Evolutionary conservation across 2,329 filamentous ascomycete genomes (phyloP).

Genomic region (Botrytis galanthina): DNA sequence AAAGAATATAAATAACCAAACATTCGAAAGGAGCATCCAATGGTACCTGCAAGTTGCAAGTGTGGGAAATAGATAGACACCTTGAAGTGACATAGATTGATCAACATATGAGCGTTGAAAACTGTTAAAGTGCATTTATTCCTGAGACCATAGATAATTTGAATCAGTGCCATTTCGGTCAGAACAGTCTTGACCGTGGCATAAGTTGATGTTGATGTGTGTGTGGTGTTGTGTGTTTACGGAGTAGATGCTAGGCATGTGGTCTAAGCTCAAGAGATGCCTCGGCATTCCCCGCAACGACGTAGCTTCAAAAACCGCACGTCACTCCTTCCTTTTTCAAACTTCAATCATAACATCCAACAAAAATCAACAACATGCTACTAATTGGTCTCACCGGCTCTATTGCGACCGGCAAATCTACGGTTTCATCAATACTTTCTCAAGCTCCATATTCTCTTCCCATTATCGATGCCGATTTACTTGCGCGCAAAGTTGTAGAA

Average conservation of each 20-base stretch:
- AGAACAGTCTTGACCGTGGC: neutral
- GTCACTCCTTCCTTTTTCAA: slow-evolving; percentile 7
- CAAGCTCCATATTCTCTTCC: slow-evolving; percentile 80
- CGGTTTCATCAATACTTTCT: slow-evolving; percentile 80
- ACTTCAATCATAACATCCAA: neutral
- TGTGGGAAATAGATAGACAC: neutral
- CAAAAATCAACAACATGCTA: slow-evolving; percentile 59
- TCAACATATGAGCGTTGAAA: neutral
- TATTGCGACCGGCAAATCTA: slow-evolving; percentile 97
- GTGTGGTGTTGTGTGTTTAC: neutral
- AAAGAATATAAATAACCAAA: neutral
- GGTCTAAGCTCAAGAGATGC: neutral
- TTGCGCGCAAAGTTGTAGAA: slow-evolving; percentile 91
- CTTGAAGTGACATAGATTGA: neutral
- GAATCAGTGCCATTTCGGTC: neutral
- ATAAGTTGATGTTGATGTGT: neutral
- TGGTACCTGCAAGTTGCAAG: neutral
- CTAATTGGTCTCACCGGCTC: slow-evolving; percentile 95
- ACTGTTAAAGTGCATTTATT: neutral
- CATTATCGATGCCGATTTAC: slow-evolving; percentile 88
- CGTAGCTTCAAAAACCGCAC: neutral
- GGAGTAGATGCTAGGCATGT: neutral
- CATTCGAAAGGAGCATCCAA: neutral
- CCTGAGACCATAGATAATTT: neutral
- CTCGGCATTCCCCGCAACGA: slow-evolving; percentile 8